Evolutionary conservation across 2,329 filamentous ascomycete genomes (phyloP), one percentile per base, ranked within the genome.

Genomic region (Penicillium italicum): DNA sequence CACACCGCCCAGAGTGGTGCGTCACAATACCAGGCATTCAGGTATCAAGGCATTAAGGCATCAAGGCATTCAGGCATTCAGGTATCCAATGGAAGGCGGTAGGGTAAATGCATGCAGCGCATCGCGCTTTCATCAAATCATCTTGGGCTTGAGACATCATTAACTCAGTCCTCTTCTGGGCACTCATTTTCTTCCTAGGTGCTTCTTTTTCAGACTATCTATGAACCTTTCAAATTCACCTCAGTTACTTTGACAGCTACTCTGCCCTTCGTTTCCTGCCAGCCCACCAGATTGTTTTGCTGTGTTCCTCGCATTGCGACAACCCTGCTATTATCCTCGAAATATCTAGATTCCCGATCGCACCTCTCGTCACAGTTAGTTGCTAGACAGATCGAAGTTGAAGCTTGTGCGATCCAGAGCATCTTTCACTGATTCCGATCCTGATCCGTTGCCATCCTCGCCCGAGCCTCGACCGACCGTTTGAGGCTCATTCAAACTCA

Each of bases 51-150:
- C 57, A 62, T 5, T 22, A n/a, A 24, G 53, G 40, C 42, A 55
- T 14, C 6, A 58, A 66, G 64, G 62, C 57, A 62, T 5, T 22
- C 53, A 66, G 64, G 63, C 58, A 62, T 11, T 31, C 48, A 61
- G 47, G 47, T 28, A 50, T 16, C 2, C 1, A 31, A 34, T 8
- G 2, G 20, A 50, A 66, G 45, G 45, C 47, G 22, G 36, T 53
- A 37, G 12, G 45, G 43, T 46, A 49, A 48, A 57, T 58, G 58
- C 53, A 55, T 59, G 50, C 43, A 53, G 58, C 58, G 58, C 58
- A 56, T 60, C 55, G 60, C 59, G 60, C 58, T 60, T 60, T 60
- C 54, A 58, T 49, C 50, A 50, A 44, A 54, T 54, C 58, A 40
- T 60, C 51, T 48, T 50, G 46, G 44, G 20, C 43, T 50, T 57